Base-by-base conservation (phyloP, 2,329 filamentous ascomycete genomes). In the Fusarium equiseti region DNA sequence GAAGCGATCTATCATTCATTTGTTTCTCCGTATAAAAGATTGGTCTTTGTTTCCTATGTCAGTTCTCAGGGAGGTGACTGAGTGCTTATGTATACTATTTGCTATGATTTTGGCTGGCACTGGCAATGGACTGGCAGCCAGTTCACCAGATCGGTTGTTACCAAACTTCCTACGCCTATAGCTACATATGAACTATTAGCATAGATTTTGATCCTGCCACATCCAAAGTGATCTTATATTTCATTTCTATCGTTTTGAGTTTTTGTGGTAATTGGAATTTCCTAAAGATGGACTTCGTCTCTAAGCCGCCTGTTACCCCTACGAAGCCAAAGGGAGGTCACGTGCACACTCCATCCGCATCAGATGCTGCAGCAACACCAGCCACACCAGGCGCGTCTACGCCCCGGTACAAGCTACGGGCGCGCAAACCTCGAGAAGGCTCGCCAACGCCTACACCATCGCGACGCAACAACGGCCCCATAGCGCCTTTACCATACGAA, bases 321-420 rank as follows among this genome's bases (percentile, higher is more conserved):
- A 58, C 16, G n/a, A 72, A 66, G 31, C 53, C 60, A 24, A 60
- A 48, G 43, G 12, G 3, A 11, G 51, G 54, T 71, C 68, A 71
- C 68, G 68, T 73, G 72, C 70, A 43, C 13, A 26, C 31, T 12
- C 63, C 20, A 62, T 60, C 56, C 54, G 54, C 52, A 31, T 42
- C 58, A 62, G 54, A 55, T 27, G 27, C 32, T 35, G 32, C 44
- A 20, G 29, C 38, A 27, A 50, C 61, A 58, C 50, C 59, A 69
- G 68, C 71, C 68, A 71, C 73, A 65, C 62, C 44, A 31, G 45
- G 42, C 50, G 49, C 57, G 56, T 48, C 68, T 43, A 63, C 72
- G 70, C 66, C 69, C 70, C 72, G 64, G 35, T 73, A 75, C 56
- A 57, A 65, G 54, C 67, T 76, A 60, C 73, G 73, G 61, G 70